phyloP scores from a whole-genome alignment of 305 asterid genomes.

The Fraxinus dipetala region DNA sequence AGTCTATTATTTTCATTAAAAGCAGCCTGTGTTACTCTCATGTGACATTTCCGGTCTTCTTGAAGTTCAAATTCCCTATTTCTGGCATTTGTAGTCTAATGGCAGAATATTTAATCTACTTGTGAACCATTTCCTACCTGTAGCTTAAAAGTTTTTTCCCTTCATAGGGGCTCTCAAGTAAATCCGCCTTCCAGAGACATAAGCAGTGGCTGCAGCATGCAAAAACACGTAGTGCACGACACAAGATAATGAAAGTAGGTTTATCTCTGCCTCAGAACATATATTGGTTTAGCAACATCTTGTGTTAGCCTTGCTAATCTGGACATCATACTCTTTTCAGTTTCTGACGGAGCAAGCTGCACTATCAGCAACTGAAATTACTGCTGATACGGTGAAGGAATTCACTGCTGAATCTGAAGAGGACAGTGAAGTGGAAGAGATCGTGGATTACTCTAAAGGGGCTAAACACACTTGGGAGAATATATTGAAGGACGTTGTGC shows the following conservation, averaged over 20 bases:
- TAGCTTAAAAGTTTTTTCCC: background rate
- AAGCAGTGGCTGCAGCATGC: conserved; percentile 96
- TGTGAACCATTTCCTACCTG: background rate
- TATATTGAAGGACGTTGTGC: conserved; percentile 55
- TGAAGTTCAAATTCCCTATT: background rate
- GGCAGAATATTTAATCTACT: background rate
- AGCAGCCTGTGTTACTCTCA: background rate
- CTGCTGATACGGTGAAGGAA: conserved; percentile 72
- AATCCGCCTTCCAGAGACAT: conserved; percentile 90
- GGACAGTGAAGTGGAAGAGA: conserved; percentile 51
- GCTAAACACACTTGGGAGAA: conserved; percentile 62
- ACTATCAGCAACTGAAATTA: conserved; percentile 73
- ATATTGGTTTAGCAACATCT: background rate
- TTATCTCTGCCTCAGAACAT: conserved; percentile 13
- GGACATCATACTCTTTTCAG: conserved; percentile 39
- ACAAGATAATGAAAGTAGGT: conserved; percentile 91
- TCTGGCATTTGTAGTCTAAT: background rate
- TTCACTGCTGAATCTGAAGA: conserved; percentile 62
- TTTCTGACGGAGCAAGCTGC: conserved; percentile 93
- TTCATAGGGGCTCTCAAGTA: conserved; percentile 76
- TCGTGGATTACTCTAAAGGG: conserved; percentile 44
- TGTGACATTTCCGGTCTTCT: background rate
- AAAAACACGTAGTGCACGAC: conserved; percentile 91
- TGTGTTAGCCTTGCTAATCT: conserved; percentile 16
- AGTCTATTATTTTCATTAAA: background rate